A percentile compares a stretch with the other conserved stretches of the same genome.
phyloP scores from a whole-genome alignment of 1,284 basidiomycete genomes.

The Vanrija sp. region DNA sequence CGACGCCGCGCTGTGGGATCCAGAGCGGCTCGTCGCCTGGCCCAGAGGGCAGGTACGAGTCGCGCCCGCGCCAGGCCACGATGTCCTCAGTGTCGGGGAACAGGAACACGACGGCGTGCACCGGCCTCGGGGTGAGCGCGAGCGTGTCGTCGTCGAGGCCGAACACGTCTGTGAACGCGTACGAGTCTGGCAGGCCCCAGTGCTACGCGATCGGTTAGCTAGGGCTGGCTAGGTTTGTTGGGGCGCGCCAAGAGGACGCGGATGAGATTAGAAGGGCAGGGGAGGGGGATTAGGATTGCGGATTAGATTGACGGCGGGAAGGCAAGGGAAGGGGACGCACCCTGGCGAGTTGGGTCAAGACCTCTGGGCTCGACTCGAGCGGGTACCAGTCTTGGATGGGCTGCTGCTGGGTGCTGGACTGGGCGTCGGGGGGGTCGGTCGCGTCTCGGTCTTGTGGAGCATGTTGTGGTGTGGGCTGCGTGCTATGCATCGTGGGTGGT shows the following conservation, averaged over 20 bases:
- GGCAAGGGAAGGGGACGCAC: neutral
- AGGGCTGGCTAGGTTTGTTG: neutral
- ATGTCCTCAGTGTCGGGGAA: slow-evolving; percentile 43
- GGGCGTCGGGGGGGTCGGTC: neutral
- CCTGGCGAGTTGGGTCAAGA: slow-evolving; percentile 16
- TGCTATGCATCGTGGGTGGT: too few relatives aligned
- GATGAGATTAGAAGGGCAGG: neutral
- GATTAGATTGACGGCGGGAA: neutral
- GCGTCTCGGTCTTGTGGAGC: too few relatives aligned
- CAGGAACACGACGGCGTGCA: slow-evolving; percentile 52
- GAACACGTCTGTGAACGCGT: slow-evolving; percentile 53
- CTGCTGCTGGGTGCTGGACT: too few relatives aligned
- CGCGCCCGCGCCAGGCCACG: slow-evolving; percentile 10
- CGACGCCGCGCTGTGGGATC: slow-evolving; percentile 23
- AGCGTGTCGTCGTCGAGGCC: slow-evolving; percentile 53
- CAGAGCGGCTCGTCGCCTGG: slow-evolving; percentile 13
- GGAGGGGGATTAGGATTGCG: neutral
- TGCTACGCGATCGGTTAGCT: slow-evolving; percentile 6
- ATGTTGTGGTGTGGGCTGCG: too few relatives aligned
- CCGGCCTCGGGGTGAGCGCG: slow-evolving; percentile 50
- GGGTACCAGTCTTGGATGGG: slow-evolving; percentile 19
- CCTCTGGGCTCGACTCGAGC: slow-evolving; percentile 18
- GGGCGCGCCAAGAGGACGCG: too few relatives aligned
- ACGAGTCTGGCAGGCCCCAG: slow-evolving; percentile 40
- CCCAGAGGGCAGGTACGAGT: neutral